Evolutionary conservation across 306 rosid genomes (phyloP).

Genomic region (Cicer pinnatifidum): DNA sequence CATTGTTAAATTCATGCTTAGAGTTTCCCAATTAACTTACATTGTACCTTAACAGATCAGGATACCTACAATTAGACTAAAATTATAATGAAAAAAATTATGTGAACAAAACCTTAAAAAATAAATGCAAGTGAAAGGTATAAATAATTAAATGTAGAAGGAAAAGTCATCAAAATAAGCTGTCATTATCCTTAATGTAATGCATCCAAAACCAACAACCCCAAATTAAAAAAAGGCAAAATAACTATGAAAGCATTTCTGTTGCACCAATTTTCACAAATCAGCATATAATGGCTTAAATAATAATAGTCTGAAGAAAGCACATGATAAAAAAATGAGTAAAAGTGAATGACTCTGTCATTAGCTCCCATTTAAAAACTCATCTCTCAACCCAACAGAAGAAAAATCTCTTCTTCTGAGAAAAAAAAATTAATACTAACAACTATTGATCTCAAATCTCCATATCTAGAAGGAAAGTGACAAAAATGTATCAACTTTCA

Average conservation of each 20-base stretch:
- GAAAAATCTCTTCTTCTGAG: conserved; percentile 2
- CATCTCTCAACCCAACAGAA: background rate
- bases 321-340: conserved; percentile 31
- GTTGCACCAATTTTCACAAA: conserved; percentile 23
- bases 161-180: conserved; percentile 33
- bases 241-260: conserved; percentile 11
- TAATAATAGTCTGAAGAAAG: conserved; percentile 22
- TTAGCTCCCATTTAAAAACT: conserved; percentile 41
- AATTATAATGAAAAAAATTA: background rate
- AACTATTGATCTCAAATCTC: conserved; percentile 25
- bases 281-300: conserved; percentile 29
- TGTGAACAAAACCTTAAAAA: background rate
- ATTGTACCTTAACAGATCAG: background rate
- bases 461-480: conserved; percentile 23
- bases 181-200: conserved; percentile 37
- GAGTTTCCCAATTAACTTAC: background rate
- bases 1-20: background rate
- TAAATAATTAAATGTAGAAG: conserved; percentile 5
- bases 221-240: conserved; percentile 7
- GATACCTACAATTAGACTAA: background rate
- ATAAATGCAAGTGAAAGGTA: background rate
- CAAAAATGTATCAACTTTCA: background rate
- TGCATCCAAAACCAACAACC: conserved; percentile 36
- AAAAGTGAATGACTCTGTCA: conserved; percentile 41
- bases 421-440: background rate